A percentile compares a stretch with the other conserved stretches of the same genome.
These are phyloP conservation scores for Lactarius quietus DNA, from an alignment of 768 basidiomycete species.

Conservation along the genomic window DNA sequence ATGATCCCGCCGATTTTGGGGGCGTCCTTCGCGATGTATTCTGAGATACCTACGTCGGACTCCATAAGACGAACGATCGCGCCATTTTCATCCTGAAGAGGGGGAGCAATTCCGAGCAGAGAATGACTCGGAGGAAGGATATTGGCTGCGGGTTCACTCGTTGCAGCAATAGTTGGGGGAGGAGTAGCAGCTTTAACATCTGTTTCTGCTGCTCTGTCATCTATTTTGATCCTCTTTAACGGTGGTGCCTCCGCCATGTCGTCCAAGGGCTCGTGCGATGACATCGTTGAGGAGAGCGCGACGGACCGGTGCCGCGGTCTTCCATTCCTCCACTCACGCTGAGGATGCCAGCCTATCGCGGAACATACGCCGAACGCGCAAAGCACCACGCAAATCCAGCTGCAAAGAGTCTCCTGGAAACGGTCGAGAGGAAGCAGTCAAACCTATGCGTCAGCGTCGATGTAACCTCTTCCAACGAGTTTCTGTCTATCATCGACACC, in stretches of 20 bases:
- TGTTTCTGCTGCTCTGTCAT: slow-evolving; percentile 22
- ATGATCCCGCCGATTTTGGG: slow-evolving; percentile 87
- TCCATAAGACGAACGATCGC: slow-evolving; percentile 61
- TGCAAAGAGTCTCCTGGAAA: slow-evolving; percentile 71
- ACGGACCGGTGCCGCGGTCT: neutral
- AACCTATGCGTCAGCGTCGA: slow-evolving; percentile 97
- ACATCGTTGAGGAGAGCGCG: neutral
- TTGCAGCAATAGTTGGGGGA: slow-evolving; percentile 11
- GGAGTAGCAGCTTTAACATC: slow-evolving; percentile 16
- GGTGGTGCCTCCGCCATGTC: slow-evolving; percentile 29
- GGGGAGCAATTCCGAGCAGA: slow-evolving; percentile 57
- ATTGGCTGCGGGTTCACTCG: slow-evolving; percentile 14
- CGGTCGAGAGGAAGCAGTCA: slow-evolving; percentile 81
- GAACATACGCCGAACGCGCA: slow-evolving; percentile 63
- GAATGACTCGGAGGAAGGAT: slow-evolving; percentile 70
- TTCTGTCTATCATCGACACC: slow-evolving; percentile 80
- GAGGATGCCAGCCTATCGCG: slow-evolving; percentile 33
- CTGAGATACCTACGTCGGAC: slow-evolving; percentile 84
- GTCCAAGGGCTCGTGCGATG: slow-evolving; percentile 27
- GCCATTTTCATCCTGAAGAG: slow-evolving; percentile 46
- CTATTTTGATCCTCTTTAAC: slow-evolving; percentile 39
- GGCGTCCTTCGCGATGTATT: slow-evolving; percentile 70
- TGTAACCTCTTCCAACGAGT: slow-evolving; percentile 73
- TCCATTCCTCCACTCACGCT: neutral
- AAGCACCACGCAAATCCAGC: slow-evolving; percentile 63